Conservation (phyloP, 495 filamentous ascomycete genomes). For the Podospora didyma region DNA sequence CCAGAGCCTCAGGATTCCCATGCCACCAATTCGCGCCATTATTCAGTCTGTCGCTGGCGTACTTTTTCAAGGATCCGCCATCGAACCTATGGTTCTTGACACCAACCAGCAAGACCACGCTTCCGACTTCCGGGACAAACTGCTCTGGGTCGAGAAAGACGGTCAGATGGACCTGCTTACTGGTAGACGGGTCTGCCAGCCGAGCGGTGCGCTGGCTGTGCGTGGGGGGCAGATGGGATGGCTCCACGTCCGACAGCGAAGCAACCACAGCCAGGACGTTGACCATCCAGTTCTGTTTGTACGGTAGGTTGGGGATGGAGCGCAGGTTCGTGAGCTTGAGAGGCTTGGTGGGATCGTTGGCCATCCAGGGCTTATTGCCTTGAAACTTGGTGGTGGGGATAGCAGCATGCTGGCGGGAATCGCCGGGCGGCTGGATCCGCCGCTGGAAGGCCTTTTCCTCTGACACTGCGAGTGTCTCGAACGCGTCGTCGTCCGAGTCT, state of each 20-base stretch:
- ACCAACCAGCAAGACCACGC: slow-evolving; percentile 39
- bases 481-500: slow-evolving; percentile 18
- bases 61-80: slow-evolving; percentile 46
- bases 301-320: slow-evolving; percentile 39
- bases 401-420: too few species aligned
- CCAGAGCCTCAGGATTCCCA: slow-evolving; percentile 29
- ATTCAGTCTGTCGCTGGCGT: slow-evolving; percentile 33
- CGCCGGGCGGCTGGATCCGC: neutral
- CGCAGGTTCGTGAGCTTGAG: slow-evolving; percentile 39
- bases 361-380: slow-evolving; percentile 18
- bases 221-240: slow-evolving; percentile 34
- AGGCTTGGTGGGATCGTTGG: slow-evolving; percentile 22
- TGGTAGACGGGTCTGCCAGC: slow-evolving; percentile 36
- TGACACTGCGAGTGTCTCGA: neutral
- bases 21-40: slow-evolving; percentile 40
- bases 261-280: slow-evolving; percentile 42
- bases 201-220: slow-evolving; percentile 39
- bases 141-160: slow-evolving; percentile 41
- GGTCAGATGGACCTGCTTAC: slow-evolving; percentile 39
- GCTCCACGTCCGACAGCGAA: slow-evolving; percentile 35
- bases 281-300: slow-evolving; percentile 47
- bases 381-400: neutral
- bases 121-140: slow-evolving; percentile 37
- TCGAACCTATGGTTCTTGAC: slow-evolving; percentile 47
- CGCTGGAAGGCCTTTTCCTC: slow-evolving; percentile 18